phyloP scores from a whole-genome alignment of 495 filamentous ascomycete genomes.

The Penicillium ucsense region DNA sequence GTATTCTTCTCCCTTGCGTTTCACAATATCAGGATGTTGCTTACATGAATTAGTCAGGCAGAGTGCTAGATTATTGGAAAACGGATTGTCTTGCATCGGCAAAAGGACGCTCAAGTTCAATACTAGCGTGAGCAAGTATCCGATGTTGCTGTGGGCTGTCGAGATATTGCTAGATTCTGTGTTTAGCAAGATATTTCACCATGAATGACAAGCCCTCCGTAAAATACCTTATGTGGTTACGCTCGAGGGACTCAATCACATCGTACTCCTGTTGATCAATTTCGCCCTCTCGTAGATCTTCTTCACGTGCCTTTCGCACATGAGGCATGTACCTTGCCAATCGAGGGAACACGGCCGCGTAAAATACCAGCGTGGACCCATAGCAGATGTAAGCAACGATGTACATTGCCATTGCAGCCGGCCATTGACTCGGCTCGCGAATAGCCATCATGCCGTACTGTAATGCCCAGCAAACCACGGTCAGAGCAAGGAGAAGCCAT shows the following conservation, averaged over 20 bases:
- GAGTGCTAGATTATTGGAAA: conserved; percentile 36
- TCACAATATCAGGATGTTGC: not conserved
- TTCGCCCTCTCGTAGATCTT: conserved; percentile 33
- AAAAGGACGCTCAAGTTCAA: conserved; percentile 39
- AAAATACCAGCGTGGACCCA: conserved; percentile 39
- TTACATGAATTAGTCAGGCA: conserved; percentile 38
- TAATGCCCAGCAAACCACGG: conserved; percentile 38
- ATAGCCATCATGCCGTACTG: conserved; percentile 40
- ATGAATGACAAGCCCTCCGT: not conserved
- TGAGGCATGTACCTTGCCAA: conserved; percentile 39
- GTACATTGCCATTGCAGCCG: conserved; percentile 38
- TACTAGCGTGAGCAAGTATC: conserved; percentile 34
- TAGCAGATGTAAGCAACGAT: conserved; percentile 39
- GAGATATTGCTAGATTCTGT: conserved; percentile 27
- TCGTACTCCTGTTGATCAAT: conserved; percentile 36
- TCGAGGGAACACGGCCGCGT: conserved; percentile 39
- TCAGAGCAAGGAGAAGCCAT: conserved; percentile 38
- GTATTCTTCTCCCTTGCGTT: too few species aligned
- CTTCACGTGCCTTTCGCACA: conserved; percentile 36
- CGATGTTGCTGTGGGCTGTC: conserved; percentile 43
- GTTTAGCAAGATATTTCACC: not conserved
- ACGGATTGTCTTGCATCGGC: conserved; percentile 31
- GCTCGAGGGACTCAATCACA: conserved; percentile 37
- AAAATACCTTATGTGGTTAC: conserved; percentile 36
- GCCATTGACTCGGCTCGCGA: conserved; percentile 36